Evolutionary conservation across 208 protist genomes (phyloP).

Genomic region (Borovskyia barvae): DNA sequence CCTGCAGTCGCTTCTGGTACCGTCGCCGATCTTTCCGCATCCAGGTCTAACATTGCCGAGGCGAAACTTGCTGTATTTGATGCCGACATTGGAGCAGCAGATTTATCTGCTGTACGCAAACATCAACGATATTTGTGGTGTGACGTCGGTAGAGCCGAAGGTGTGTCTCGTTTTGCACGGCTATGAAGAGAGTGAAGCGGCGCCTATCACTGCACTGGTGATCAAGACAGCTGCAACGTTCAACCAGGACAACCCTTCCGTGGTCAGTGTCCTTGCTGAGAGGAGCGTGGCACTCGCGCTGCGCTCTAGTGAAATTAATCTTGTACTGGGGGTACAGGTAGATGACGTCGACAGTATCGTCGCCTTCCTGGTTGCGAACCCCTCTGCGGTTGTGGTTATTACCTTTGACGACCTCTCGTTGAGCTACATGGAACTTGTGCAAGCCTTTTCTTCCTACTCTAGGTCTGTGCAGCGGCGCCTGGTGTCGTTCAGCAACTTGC

Average conservation of each 20-base stretch:
- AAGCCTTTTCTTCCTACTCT: neutral
- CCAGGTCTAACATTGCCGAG: neutral
- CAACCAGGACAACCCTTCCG: neutral
- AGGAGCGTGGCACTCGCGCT: neutral
- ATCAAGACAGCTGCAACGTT: constrained; percentile 13
- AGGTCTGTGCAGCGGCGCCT: constrained; percentile 14
- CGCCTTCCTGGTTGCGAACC: constrained; percentile 11
- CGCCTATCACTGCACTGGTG: neutral
- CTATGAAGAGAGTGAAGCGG: neutral
- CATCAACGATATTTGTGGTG: neutral
- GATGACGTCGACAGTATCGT: constrained; percentile 2
- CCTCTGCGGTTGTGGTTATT: constrained; percentile 14
- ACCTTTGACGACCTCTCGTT: constrained; percentile 27
- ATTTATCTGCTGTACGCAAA: constrained; percentile 21
- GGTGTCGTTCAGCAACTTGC: constrained; percentile 32
- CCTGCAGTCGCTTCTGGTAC: no score
- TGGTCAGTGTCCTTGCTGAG: neutral
- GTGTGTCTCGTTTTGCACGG: constrained; percentile 6
- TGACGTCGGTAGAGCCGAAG: neutral
- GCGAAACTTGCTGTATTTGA: constrained; percentile 27
- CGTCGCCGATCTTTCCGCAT: neutral
- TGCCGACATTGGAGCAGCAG: constrained; percentile 32
- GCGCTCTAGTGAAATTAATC: neutral
- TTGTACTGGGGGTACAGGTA: constrained; percentile 1
- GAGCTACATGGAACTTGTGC: constrained; percentile 18